These are phyloP conservation scores for Russula virescens DNA, from an alignment of 768 basidiomycete species.

Conservation along the genomic window DNA sequence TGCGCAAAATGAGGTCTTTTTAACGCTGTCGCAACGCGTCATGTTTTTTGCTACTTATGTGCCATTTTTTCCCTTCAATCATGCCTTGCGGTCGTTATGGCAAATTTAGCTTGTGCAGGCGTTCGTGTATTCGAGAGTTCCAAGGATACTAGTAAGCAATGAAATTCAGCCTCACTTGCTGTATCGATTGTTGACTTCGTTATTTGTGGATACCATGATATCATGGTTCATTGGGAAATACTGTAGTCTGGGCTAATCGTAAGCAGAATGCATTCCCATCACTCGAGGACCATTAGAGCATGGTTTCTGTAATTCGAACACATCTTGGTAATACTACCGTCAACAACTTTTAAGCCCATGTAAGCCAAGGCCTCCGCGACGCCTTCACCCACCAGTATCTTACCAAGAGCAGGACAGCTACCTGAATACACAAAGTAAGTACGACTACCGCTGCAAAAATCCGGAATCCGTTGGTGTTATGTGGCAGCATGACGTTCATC, in stretches of 20 bases:
- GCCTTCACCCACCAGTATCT: slow-evolving; percentile 61
- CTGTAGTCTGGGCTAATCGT: too few species aligned
- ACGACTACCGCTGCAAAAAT: slow-evolving; percentile 54
- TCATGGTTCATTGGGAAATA: too few species aligned
- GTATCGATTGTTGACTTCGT: too few species aligned
- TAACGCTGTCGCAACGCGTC: slow-evolving; percentile 47
- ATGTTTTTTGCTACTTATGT: slow-evolving; percentile 64
- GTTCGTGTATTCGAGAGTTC: slow-evolving; percentile 6
- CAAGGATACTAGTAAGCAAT: slow-evolving; percentile 2
- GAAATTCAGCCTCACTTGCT: not conserved
- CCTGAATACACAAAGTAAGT: slow-evolving; percentile 40
- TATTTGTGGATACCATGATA: too few species aligned
- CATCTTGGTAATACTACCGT: not conserved
- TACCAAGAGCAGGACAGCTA: slow-evolving; percentile 42
- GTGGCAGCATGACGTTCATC: slow-evolving; percentile 59
- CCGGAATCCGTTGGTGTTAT: slow-evolving; percentile 44
- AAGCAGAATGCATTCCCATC: not conserved
- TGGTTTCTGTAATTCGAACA: too few species aligned
- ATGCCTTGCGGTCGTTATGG: slow-evolving; percentile 71
- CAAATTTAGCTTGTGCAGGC: slow-evolving; percentile 25
- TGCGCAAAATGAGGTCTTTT: slow-evolving; percentile 31
- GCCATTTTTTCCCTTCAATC: slow-evolving; percentile 72
- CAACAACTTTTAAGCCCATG: not conserved
- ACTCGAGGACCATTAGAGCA: too few species aligned
- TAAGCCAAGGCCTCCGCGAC: slow-evolving; percentile 32